A percentile compares a stretch with the other conserved stretches of the same genome.
phyloP scores from a whole-genome alignment of 2,329 filamentous ascomycete genomes.

The Spiromastix sp. region DNA sequence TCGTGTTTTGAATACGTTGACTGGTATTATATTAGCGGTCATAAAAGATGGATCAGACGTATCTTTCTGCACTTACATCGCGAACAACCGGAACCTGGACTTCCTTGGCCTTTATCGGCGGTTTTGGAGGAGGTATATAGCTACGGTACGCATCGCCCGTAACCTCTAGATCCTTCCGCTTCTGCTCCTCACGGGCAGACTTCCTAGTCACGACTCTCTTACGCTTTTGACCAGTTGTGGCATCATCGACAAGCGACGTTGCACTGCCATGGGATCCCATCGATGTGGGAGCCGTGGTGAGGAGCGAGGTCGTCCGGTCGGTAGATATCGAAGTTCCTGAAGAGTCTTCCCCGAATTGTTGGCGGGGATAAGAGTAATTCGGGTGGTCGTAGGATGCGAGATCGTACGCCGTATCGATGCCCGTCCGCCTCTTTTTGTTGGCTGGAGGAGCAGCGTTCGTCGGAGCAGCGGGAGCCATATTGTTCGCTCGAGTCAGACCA shows the following conservation, averaged over 20 bases:
- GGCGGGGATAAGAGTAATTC: conserved; percentile 64
- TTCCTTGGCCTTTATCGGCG: conserved; percentile 80
- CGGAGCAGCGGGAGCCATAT: background rate
- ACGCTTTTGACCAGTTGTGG: conserved; percentile 70
- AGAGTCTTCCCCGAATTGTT: conserved; percentile 55
- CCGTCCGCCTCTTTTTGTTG: conserved; percentile 64
- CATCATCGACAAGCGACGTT: conserved; percentile 51
- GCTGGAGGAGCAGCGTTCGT: conserved; percentile 32
- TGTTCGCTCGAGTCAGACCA: conserved; percentile 13
- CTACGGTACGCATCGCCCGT: conserved; percentile 61
- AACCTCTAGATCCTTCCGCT: conserved; percentile 62
- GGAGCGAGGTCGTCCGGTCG: conserved; percentile 71
- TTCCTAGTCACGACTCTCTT: conserved; percentile 70
- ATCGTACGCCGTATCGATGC: conserved; percentile 52
- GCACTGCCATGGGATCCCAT: conserved; percentile 54
- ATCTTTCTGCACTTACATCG: conserved; percentile 50
- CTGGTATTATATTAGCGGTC: conserved; percentile 20
- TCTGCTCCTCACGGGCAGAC: conserved; percentile 71
- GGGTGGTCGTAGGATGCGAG: conserved; percentile 60
- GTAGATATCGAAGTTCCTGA: conserved; percentile 67
- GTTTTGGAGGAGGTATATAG: conserved; percentile 79
- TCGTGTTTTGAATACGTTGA: conserved; percentile 42
- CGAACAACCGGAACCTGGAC: conserved; percentile 52
- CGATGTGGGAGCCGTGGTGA: conserved; percentile 85
- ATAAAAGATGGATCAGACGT: too few relatives aligned